These are phyloP conservation scores for Mycena pura DNA, from an alignment of 768 basidiomycete genomes.

Conservation along the genomic window DNA sequence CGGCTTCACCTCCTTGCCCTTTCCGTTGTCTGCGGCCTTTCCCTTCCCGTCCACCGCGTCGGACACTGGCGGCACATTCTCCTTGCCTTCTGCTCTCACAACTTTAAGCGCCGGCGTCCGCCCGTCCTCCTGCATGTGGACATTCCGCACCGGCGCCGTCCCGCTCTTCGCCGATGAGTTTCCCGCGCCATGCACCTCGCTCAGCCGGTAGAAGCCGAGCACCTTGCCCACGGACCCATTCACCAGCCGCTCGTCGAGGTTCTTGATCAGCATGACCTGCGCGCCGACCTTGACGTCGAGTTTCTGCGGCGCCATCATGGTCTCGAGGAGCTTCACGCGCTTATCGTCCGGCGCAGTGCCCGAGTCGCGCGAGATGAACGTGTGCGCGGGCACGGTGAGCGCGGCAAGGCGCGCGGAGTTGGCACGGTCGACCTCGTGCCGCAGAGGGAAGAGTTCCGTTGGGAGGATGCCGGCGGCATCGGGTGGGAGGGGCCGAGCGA, in stretches of 20 bases:
- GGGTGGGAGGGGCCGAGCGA: slow-evolving; percentile 25
- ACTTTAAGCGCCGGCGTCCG: slow-evolving; percentile 48
- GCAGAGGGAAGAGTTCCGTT: slow-evolving; percentile 67
- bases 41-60: no score
- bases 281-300: slow-evolving; percentile 65
- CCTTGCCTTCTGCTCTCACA: slow-evolving; percentile 52
- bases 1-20: no score
- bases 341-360: slow-evolving; percentile 47
- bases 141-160: slow-evolving; percentile 28
- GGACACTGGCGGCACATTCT: slow-evolving; percentile 54
- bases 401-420: slow-evolving; percentile 61
- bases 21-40: no score
- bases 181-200: slow-evolving; percentile 21
- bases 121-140: slow-evolving; percentile 49
- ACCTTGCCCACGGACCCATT: slow-evolving; percentile 82
- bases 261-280: slow-evolving; percentile 78
- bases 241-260: slow-evolving; percentile 74
- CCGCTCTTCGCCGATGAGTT: slow-evolving; percentile 28
- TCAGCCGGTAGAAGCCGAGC: slow-evolving; percentile 54
- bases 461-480: slow-evolving; percentile 41
- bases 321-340: slow-evolving; percentile 61
- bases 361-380: slow-evolving; percentile 61
- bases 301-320: slow-evolving; percentile 63
- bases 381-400: slow-evolving; percentile 48
- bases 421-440: slow-evolving; percentile 71